These are phyloP conservation scores for Hapsidospora chrysogenum DNA, from an alignment of 495 filamentous ascomycete species.

Conservation along the genomic window DNA sequence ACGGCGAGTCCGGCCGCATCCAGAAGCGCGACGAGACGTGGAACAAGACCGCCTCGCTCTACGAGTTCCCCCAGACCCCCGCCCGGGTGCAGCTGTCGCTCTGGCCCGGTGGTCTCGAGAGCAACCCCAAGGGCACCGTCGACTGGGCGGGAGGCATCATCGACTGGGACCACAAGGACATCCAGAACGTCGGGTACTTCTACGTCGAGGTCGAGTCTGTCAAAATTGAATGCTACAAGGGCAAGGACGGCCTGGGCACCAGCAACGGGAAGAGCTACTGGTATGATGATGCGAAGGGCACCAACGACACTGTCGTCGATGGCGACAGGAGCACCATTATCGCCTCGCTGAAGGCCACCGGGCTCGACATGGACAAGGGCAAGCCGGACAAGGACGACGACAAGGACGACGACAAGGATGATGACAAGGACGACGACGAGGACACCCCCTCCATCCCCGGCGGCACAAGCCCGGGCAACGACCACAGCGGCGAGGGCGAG, in stretches of 20 bases:
- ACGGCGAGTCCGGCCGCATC: conserved; percentile 58
- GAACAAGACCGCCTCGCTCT: conserved; percentile 69
- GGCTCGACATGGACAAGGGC: conserved; percentile 48
- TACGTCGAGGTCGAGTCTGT: conserved; percentile 68
- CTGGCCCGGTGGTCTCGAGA: conserved; percentile 76
- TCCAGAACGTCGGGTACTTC: conserved; percentile 75
- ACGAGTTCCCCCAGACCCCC: conserved; percentile 83
- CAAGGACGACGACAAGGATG: conserved; percentile 1
- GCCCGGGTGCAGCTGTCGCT: conserved; percentile 87
- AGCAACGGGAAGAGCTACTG: conserved; percentile 54
- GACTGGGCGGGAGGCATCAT: conserved; percentile 84
- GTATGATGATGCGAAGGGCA: conserved; percentile 45
- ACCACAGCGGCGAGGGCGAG: conserved; percentile 7
- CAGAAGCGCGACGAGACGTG: conserved; percentile 62
- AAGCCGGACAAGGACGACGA: conserved; percentile 5
- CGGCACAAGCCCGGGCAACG: conserved; percentile 14
- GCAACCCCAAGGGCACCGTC: conserved; percentile 72
- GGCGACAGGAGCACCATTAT: conserved; percentile 63
- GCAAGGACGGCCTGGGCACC: conserved; percentile 38
- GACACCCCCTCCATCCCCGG: conserved; percentile 16
- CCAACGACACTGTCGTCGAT: conserved; percentile 61
- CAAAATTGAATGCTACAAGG: conserved; percentile 67
- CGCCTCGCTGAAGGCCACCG: conserved; percentile 60
- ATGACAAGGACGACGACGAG: too few relatives aligned
- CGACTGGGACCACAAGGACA: conserved; percentile 69